Conservation (phyloP, 768 basidiomycete genomes). For the Hericium coralloides region DNA sequence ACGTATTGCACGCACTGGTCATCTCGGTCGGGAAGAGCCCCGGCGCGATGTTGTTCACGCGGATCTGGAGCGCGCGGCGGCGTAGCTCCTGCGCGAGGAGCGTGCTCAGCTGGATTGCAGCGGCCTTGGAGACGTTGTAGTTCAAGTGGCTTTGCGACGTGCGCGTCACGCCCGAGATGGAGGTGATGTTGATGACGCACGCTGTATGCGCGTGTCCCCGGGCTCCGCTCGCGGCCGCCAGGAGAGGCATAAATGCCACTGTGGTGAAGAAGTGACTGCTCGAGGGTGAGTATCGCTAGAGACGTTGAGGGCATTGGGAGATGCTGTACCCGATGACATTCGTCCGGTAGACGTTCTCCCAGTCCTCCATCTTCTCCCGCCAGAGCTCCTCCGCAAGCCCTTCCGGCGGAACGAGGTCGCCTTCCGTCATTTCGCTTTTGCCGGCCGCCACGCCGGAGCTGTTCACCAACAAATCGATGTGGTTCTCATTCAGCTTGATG, state of each 20-base stretch:
- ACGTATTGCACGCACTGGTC: conserved; percentile 19
- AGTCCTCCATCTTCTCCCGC: conserved; percentile 20
- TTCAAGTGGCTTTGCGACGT: conserved; percentile 34
- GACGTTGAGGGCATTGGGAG: neutral
- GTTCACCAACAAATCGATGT: conserved; percentile 25
- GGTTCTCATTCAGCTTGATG: conserved; percentile 19
- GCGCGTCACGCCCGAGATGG: conserved; percentile 32
- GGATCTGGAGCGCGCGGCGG: conserved; percentile 20
- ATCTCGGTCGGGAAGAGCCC: conserved; percentile 30
- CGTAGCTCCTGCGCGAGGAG: conserved; percentile 29
- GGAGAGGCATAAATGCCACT: conserved; percentile 36
- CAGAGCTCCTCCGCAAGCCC: conserved; percentile 22
- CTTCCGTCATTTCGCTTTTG: conserved; percentile 20
- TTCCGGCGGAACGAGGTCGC: conserved; percentile 17
- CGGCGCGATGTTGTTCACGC: conserved; percentile 29
- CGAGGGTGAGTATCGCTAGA: neutral
- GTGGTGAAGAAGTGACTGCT: conserved; percentile 32
- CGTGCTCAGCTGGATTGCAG: conserved; percentile 25
- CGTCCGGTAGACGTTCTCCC: conserved; percentile 25
- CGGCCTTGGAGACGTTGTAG: conserved; percentile 38
- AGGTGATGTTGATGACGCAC: conserved; percentile 34
- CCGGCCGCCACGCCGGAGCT: conserved; percentile 22
- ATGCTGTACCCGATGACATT: conserved; percentile 23
- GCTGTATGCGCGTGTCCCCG: conserved; percentile 20
- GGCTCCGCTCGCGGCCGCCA: conserved; percentile 25